Base-by-base conservation (phyloP, 371 early-diverging fungal species). In the Mucor lusitanicus region DNA sequence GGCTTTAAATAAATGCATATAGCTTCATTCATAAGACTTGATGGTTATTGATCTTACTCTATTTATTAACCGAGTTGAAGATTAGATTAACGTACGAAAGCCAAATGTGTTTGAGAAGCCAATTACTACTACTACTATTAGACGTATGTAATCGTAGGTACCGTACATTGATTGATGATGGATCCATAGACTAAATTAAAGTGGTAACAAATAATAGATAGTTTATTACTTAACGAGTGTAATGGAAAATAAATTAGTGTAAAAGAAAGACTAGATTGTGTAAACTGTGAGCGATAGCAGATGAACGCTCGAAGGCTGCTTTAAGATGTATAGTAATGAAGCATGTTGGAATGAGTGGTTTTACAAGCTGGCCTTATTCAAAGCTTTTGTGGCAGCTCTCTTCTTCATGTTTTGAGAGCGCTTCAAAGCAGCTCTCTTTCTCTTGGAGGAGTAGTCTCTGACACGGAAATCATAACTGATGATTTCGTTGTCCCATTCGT, bases 401-500 rank as follows among this genome's bases (percentile, higher is more conserved):
- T 59, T 39, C 23, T 39, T 39, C 50, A 61, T 57, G 4, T 21
- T 27, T 23, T 37, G 59, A 30, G 46, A 55, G 32, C 66, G 25
- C 0, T 17, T 66, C 5, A 54, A 55, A 21, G 50, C 7, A 32
- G 32, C 21, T 32, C 48, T 53, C 33, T 60, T 67, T 35, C 35
- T 60, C 27, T 59, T 59, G 19, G 19, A 6, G 19, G 57, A 30
- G 25, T 15, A 12, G 12, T 15, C 56, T 37, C 39, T 46, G 13
- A 64, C 25, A 27, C 19, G 39, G 53, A 69, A 69, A 32, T 39
- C 44, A 33, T 64, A 23, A 21, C 69, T 69, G n/a, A 60, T 27
- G n/a, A 40, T 55, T 39, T 12, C 19, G 12, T 68, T 42, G 40
- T 68, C 69, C n/a, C 54, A 35, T 19, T 69, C 69, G 46, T 64